Percentiles rank a stretch among this genome's conserved stretches.
Conservation (phyloP, 139 green algal genomes). For the Coelastrella sp. region DNA sequence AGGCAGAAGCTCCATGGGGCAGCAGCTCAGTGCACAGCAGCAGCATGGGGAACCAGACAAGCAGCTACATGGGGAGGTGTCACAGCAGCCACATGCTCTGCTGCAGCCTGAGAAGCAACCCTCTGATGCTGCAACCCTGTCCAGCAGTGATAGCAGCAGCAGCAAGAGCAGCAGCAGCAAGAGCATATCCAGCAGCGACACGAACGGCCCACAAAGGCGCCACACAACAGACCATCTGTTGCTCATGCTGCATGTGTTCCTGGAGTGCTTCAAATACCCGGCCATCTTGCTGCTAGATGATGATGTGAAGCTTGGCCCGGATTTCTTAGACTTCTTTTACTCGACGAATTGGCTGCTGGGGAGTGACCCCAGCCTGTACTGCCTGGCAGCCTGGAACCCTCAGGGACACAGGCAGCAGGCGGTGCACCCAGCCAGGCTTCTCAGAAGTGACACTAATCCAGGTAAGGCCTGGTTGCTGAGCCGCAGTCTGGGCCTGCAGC, state of each 20-base stretch:
- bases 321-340: conserved; percentile 36
- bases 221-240: neutral
- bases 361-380: conserved; percentile 39
- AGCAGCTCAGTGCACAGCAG: neutral
- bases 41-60: neutral
- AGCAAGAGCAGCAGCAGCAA: neutral
- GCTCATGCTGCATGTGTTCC: conserved; percentile 38
- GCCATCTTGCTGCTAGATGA: conserved; percentile 35
- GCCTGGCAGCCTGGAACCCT: conserved; percentile 40
- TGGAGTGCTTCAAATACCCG: conserved; percentile 41
- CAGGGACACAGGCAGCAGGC: neutral
- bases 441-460: conserved; percentile 11
- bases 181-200: neutral
- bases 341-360: conserved; percentile 34
- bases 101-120: neutral
- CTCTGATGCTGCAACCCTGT: neutral
- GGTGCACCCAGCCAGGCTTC: neutral
- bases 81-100: neutral
- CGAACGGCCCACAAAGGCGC: neutral
- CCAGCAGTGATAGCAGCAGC: neutral
- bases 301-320: conserved; percentile 9
- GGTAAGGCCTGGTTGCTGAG: conserved; percentile 10
- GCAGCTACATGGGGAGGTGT: neutral
- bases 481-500: neutral
- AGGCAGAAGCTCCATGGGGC: neutral